Percentiles rank a stretch among this genome's conserved stretches.
These are phyloP conservation scores for Arthrobotrys sinensis DNA, from an alignment of 2,329 filamentous ascomycete genomes.

Conservation along the genomic window DNA sequence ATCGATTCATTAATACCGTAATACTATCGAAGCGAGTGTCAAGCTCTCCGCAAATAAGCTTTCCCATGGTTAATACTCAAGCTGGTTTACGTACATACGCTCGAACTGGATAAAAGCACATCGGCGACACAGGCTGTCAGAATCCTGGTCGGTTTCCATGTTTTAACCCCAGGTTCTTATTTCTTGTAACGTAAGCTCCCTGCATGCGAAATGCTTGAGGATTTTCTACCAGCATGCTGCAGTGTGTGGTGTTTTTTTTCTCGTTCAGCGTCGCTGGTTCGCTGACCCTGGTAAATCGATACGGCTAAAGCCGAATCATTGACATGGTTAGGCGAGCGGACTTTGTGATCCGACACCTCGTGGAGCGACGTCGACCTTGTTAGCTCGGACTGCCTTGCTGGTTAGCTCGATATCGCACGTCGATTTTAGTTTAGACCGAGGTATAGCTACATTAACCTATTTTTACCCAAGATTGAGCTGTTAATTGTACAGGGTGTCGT, in stretches of 20 bases:
- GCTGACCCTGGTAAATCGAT: conserved; percentile 37
- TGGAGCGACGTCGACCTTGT: neutral
- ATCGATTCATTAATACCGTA: conserved; percentile 18
- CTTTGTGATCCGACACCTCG: conserved; percentile 38
- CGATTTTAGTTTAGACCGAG: conserved; percentile 16
- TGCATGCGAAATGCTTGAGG: conserved; percentile 5
- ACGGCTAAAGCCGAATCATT: conserved; percentile 46
- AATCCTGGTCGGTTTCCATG: neutral
- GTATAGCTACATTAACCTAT: neutral
- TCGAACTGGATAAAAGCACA: conserved; percentile 11
- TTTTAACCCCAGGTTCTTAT: conserved; percentile 20
- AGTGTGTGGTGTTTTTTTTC: conserved; percentile 9
- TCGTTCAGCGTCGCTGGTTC: conserved; percentile 16
- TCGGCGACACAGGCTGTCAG: conserved; percentile 28
- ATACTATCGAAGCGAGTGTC: conserved; percentile 29
- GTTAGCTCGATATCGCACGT: conserved; percentile 11
- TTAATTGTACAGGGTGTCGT: neutral
- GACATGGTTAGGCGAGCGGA: conserved; percentile 49
- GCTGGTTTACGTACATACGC: neutral
- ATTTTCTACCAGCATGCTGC: neutral
- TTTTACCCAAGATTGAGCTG: neutral
- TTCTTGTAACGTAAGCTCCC: conserved; percentile 13
- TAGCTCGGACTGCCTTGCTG: too few relatives aligned
- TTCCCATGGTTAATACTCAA: conserved; percentile 15
- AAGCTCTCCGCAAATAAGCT: conserved; percentile 26